Base-by-base conservation (phyloP, 345 rosid species). In the Gynandropsis gynandra region DNA sequence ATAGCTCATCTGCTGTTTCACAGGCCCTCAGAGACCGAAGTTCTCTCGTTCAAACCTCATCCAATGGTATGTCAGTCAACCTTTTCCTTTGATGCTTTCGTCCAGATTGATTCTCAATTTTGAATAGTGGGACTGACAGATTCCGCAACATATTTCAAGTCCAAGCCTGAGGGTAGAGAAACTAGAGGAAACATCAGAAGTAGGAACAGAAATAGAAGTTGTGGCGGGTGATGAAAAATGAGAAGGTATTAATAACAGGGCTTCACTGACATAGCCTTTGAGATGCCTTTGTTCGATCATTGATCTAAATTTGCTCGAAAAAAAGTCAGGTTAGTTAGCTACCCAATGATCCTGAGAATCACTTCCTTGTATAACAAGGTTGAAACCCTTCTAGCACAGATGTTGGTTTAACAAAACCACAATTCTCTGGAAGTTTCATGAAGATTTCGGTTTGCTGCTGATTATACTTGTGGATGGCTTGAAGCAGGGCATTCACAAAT, bases 1-100 rank as follows among this genome's bases (percentile, higher is more conserved):
- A 79, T 89, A 50, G 97, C 97, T 12, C 97, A 89, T 65, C 52
- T 89, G 12, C 72, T 89, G 70, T 89, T 89, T 64, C 97, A 89
- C 73, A 76, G 95, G 59, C 93, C 97, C 57, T 70, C 77, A n/a
- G 53, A 67, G n/a, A 71, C 39, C 9, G 68, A 74, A 46, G 60
- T 66, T 53, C 46, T 51, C 9, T 54, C 81, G 37, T 67, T 59
- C 13, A 79, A 78, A 72, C 48, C 81, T 50, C 65, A 60, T 21
- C 67, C 60, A 47, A 45, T 61, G 87, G 95, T 89, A 67, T 70
- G 65, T 53, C 31, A 24, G 52, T 50, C 16, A 8, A 33, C 43
- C 54, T 18, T 34, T 63, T 14, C 35, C 27, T 29, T 27, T 2
- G 29, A 24, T 24, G 29, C 29, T 24, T 12, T 39, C n/a, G 0